These are phyloP conservation scores for Sabuloglossum arenarium DNA, from an alignment of 495 filamentous ascomycete species.

Conservation along the genomic window DNA sequence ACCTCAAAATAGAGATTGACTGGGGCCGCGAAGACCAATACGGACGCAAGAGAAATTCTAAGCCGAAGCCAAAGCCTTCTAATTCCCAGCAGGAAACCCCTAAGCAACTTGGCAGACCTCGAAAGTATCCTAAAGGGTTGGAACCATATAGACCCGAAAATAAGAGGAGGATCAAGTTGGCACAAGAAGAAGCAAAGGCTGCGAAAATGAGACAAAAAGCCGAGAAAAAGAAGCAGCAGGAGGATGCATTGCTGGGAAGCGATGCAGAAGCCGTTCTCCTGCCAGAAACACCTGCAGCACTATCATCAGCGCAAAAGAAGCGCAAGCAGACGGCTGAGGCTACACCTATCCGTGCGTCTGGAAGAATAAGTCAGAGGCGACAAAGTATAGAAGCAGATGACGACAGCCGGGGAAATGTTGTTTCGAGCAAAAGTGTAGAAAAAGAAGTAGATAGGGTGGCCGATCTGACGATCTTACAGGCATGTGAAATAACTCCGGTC, in stretches of 20 bases:
- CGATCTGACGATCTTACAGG: neutral
- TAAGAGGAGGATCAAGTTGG: slow-evolving; percentile 1
- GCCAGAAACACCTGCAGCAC: neutral
- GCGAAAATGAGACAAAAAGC: neutral
- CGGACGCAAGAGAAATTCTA: neutral
- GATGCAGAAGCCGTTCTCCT: neutral
- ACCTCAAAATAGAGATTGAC: neutral
- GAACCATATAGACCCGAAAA: slow-evolving; percentile 14
- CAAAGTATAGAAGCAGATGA: neutral
- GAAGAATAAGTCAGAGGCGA: neutral
- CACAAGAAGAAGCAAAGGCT: neutral
- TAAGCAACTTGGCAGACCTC: slow-evolving; percentile 12
- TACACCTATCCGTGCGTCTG: neutral
- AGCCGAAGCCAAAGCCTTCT: neutral
- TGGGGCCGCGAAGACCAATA: neutral
- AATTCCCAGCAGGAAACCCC: too few species aligned
- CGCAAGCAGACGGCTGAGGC: neutral
- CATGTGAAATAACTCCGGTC: neutral
- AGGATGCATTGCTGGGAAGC: neutral
- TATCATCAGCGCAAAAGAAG: neutral
- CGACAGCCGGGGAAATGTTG: neutral
- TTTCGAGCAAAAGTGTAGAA: neutral
- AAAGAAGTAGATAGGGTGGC: neutral
- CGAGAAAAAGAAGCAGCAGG: neutral
- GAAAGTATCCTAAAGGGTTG: slow-evolving; percentile 17